Evolutionary conservation across 805 yeast species (phyloP), one percentile per base, ranked within the genome.

Genomic region (Myxozyma sirexii): DNA sequence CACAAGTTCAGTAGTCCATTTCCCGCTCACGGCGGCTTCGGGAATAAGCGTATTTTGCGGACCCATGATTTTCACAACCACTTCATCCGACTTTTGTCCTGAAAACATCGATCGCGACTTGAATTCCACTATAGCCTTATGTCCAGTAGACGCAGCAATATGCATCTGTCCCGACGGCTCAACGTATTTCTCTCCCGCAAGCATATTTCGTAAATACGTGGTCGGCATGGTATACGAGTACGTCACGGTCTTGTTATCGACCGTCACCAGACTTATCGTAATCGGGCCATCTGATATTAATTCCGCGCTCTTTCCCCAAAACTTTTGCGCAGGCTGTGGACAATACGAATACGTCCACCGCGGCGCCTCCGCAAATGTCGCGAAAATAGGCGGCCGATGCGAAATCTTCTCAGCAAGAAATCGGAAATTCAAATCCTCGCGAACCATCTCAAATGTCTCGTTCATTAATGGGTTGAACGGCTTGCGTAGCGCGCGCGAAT

Each of bases 381-480:
- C 97, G 76, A 91, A 84, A 1, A 92, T 83, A 15, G 86, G 85
- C 1, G 99, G 99, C 57, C 89, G 82, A 69, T 94, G 99, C 31
- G 83, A 74, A 19, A 94, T 96, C 70, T 94, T 94, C 71, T 94
- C 99, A 17, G 90, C 79, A 4, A 94, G 66, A 43, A 88, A 72
- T 66, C 98, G 76, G 65, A 86, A 80, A 0, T 92, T 92, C 52
- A 81, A 74, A 68, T 90, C 96, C 62, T 90, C 96, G 42, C 97
- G 80, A 1, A 90, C 94, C 44, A 90, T 77, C 73, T 94, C 99
- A 72, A 74, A 94, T 0, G 97, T 92, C 72, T 94, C 99, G 21
- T 98, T 97, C 19, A 94, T 76, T 53, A 94, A 77, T 8, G 99
- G 98, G 71, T 91, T 94, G 75, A 94, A 94, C 0, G 99, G 98